Evolutionary conservation across 2,329 filamentous ascomycete species (phyloP), one percentile per base, ranked within the genome.

Genomic region (Penicillium vulpinum): DNA sequence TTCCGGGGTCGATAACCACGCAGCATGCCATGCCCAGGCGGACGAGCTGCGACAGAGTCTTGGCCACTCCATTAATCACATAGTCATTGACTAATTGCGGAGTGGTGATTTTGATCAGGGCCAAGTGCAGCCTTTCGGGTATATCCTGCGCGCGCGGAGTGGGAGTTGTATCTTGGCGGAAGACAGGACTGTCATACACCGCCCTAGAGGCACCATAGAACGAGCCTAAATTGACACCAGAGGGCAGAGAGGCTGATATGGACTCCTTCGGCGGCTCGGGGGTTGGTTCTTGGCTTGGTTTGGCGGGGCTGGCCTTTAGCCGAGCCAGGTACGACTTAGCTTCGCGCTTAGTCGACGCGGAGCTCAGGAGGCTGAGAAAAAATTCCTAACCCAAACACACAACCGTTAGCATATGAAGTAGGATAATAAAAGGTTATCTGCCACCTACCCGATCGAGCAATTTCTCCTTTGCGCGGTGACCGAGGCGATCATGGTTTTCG

Each of bases 331-430:
- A 99, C 36, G 90, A 87, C 74, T 90, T 92, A 46, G 92, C 92
- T 77, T 99, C 94, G 67, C 94, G 87, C 75, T 92, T 96, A 0
- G 93, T 97, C 6, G 92, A 90, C 11, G 92, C 91, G 18, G 92
- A 91, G 68, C 90, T 91, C 31, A 99, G 81, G 4, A 97, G 85
- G 16, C 91, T 92, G 31, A 95, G 82, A 66, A 96, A 88, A 67
- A 96, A 89, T 70, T 96, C 91, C 88, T 92, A 62, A 13, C 35
- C 8, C 28, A 39, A 47, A 44, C 10, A 21, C n/a, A 39, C 18
- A n/a, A 1, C 18, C 8, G 39, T 63, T 47, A 61, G 54, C 21
- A 51, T 38, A 16, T 26, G 10, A 13, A 5, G 10, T n/a, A 3
- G 8, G 13, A 15, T 16, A 16, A 15, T 16, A 9, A 7, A n/a